Percentiles rank a stretch among this genome's conserved stretches.
These are phyloP conservation scores for Yamadazyma blattariae DNA, from an alignment of 1,139 yeast species.

Conservation along the genomic window DNA sequence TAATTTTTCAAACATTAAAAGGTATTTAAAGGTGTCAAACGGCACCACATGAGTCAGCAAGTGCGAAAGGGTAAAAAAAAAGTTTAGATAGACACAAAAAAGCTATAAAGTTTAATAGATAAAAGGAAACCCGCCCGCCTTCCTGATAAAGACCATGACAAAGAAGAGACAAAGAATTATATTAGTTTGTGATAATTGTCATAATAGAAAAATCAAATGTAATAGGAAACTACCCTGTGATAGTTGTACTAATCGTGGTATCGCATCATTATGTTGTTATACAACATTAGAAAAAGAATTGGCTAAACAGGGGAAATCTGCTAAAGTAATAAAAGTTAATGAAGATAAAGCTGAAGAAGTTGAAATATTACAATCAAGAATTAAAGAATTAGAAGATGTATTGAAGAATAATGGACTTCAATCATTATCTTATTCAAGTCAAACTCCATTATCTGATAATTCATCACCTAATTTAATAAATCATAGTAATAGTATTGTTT, in stretches of 20 bases:
- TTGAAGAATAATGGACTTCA: constrained; percentile 1
- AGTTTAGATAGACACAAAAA: no score
- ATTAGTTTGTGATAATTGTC: constrained; percentile 18
- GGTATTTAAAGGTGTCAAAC: not conserved
- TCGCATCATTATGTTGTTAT: constrained; percentile 13
- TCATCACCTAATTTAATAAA: not conserved
- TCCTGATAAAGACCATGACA: no score
- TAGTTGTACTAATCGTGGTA: constrained; percentile 13
- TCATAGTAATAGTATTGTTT: not conserved
- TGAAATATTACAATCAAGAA: not conserved
- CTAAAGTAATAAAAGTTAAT: constrained; percentile 6
- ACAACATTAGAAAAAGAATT: constrained; percentile 15
- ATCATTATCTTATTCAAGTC: not conserved
- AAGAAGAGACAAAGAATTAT: constrained; percentile 16
- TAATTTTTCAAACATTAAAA: no score
- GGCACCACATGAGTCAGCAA: not conserved
- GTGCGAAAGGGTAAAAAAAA: not conserved
- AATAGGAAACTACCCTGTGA: constrained; percentile 16
- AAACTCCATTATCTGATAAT: constrained; percentile 3
- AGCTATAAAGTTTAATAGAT: no score
- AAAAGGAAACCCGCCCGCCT: no score
- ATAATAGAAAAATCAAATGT: constrained; percentile 17
- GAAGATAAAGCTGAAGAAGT: constrained; percentile 5
- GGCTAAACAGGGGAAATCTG: constrained; percentile 14
- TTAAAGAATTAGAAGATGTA: constrained; percentile 3